These are phyloP conservation scores for Phytopythium helicoides DNA, from an alignment of 352 stramenopile species.

Conservation along the genomic window DNA sequence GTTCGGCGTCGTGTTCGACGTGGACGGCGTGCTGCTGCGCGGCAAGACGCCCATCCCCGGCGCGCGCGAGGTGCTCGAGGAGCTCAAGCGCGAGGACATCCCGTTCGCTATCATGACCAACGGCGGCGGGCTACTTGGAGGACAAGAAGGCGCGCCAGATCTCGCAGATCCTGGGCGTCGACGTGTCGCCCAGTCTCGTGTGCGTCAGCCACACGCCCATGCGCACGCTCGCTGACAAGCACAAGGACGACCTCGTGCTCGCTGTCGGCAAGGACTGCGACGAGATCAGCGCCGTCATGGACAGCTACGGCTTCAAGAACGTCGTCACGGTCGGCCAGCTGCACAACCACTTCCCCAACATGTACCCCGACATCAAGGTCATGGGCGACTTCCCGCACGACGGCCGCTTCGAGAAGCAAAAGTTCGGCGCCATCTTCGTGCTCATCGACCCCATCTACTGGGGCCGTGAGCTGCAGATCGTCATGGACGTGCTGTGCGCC, in stretches of 20 bases:
- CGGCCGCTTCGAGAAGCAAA: constrained; percentile 49
- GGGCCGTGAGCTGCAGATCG: constrained; percentile 71
- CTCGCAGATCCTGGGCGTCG: constrained; percentile 56
- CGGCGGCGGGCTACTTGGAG: constrained; percentile 74
- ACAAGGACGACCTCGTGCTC: constrained; percentile 72
- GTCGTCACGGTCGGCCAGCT: constrained; percentile 75
- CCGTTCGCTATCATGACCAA: constrained; percentile 88
- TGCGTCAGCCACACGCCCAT: constrained; percentile 87
- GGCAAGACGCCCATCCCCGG: constrained; percentile 72
- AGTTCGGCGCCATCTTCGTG: constrained; percentile 69
- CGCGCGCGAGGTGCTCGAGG: constrained; percentile 62
- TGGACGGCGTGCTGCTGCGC: constrained; percentile 78
- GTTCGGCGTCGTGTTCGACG: constrained; percentile 82
- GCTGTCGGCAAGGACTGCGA: constrained; percentile 78
- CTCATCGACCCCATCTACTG: constrained; percentile 80
- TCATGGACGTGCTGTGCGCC: constrained; percentile 72
- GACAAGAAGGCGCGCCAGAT: constrained; percentile 74
- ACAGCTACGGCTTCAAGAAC: constrained; percentile 81
- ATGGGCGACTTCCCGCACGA: constrained; percentile 26
- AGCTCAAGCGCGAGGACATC: constrained; percentile 52
- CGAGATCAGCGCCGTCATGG: constrained; percentile 60
- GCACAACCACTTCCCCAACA: constrained; percentile 71
- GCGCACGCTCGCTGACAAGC: constrained; percentile 57
- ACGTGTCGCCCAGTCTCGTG: constrained; percentile 42
- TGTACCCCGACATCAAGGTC: constrained; percentile 82